A percentile compares a stretch with the other conserved stretches of the same genome.
phyloP scores from a whole-genome alignment of 768 basidiomycete genomes.

The Suillus plorans region DNA sequence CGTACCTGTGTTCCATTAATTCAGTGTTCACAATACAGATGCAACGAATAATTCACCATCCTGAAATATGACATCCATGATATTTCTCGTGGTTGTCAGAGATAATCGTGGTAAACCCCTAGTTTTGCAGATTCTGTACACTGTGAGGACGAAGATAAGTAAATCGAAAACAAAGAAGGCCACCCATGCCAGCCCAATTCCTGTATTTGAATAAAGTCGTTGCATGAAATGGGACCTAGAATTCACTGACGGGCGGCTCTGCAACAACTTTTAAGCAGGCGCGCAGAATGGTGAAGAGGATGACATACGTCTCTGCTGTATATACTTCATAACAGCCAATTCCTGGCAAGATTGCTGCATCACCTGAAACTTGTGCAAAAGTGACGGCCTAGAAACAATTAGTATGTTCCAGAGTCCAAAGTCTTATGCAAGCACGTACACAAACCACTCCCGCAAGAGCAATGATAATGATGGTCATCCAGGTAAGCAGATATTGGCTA shows the following conservation, averaged over 20 bases:
- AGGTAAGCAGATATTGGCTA: conserved; percentile 36
- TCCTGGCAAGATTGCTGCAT: conserved; percentile 25
- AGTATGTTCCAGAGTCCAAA: background rate
- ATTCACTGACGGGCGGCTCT: background rate
- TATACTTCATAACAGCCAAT: conserved; percentile 28
- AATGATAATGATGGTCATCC: conserved; percentile 33
- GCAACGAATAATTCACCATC: background rate
- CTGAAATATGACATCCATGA: background rate
- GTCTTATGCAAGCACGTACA: conserved; percentile 31
- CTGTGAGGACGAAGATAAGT: background rate
- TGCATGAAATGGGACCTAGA: background rate
- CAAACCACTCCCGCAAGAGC: conserved; percentile 31
- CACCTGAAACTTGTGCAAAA: conserved; percentile 48
- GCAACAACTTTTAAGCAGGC: conserved; percentile 5
- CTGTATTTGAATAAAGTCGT: background rate
- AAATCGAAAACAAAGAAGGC: background rate
- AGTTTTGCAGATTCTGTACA: background rate
- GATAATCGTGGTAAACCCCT: background rate
- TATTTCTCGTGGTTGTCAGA: background rate
- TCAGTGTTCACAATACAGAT: background rate
- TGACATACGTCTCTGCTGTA: conserved; percentile 7
- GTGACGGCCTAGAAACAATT: background rate
- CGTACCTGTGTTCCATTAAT: background rate
- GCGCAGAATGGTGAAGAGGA: conserved; percentile 38
- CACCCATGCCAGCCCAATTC: background rate